phyloP scores from a whole-genome alignment of 768 basidiomycete genomes.

The Phylloporus arenicola region DNA sequence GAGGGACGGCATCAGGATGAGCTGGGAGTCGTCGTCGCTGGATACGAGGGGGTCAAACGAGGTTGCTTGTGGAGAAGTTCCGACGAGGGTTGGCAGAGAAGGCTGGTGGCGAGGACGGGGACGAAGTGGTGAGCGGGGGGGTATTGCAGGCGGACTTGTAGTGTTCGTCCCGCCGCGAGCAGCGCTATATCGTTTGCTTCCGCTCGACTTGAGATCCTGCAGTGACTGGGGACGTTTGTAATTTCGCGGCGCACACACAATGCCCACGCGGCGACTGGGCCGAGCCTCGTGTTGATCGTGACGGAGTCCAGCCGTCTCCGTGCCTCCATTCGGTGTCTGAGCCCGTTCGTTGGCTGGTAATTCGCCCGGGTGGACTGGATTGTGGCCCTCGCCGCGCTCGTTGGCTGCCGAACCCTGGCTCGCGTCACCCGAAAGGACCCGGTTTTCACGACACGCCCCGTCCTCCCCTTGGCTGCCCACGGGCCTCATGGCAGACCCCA shows the following conservation, averaged over 20 bases:
- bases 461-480: slow-evolving; percentile 20
- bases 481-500: slow-evolving; percentile 22
- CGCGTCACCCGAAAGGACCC: slow-evolving; percentile 18
- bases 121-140: slow-evolving; percentile 30
- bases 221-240: slow-evolving; percentile 32
- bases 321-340: slow-evolving; percentile 10
- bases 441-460: slow-evolving; percentile 19
- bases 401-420: slow-evolving; percentile 11
- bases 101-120: slow-evolving; percentile 19
- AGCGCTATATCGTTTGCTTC: slow-evolving; percentile 7
- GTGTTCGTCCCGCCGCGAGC: slow-evolving; percentile 1
- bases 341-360: background rate
- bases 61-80: background rate
- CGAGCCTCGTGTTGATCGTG: slow-evolving; percentile 33
- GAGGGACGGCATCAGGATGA: slow-evolving; percentile 27
- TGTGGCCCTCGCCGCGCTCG: slow-evolving; percentile 1
- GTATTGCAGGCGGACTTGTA: slow-evolving; percentile 20
- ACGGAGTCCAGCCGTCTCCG: slow-evolving; percentile 15
- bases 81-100: slow-evolving; percentile 9
- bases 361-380: slow-evolving; percentile 2
- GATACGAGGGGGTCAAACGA: background rate
- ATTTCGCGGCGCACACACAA: slow-evolving; percentile 31
- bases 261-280: slow-evolving; percentile 41
- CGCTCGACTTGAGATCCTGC: slow-evolving; percentile 23
- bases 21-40: slow-evolving; percentile 13